These are phyloP conservation scores for Fusarium chuoi DNA, from an alignment of 2,329 filamentous ascomycete species.

Conservation along the genomic window DNA sequence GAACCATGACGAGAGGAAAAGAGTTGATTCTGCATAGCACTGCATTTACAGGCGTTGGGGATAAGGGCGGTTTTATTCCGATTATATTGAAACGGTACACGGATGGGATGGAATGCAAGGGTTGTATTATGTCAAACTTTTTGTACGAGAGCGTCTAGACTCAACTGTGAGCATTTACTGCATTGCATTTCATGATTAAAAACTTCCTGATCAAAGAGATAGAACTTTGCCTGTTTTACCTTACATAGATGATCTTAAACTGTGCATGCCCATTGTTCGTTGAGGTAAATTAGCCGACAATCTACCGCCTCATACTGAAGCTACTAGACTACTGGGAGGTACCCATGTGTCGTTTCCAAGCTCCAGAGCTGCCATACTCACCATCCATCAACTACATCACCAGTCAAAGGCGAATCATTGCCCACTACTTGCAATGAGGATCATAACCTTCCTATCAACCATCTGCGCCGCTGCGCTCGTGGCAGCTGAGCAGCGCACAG, in stretches of 20 bases:
- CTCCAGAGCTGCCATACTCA: conserved; percentile 8
- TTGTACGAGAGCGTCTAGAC: conserved; percentile 21
- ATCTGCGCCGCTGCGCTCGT: conserved; percentile 56
- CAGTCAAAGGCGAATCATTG: not conserved
- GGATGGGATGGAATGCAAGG: conserved; percentile 14
- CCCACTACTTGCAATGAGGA: conserved; percentile 52
- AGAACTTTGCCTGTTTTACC: not conserved
- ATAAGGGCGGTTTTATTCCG: conserved; percentile 15
- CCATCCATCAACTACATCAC: conserved; percentile 4
- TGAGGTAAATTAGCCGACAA: conserved; percentile 34
- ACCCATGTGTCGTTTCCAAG: conserved; percentile 37
- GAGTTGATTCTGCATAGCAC: conserved; percentile 31
- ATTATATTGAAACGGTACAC: conserved; percentile 26
- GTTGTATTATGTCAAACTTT: conserved; percentile 25
- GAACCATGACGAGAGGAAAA: conserved; percentile 17
- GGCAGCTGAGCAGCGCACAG: conserved; percentile 55
- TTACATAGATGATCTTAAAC: not conserved
- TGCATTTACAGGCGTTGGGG: conserved; percentile 42
- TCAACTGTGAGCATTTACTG: conserved; percentile 1
- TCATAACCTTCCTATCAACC: conserved; percentile 53
- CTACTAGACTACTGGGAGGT: not conserved
- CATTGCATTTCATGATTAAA: not conserved
- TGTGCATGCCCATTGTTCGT: not conserved
- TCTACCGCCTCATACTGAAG: conserved; percentile 26
- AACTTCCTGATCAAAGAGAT: not conserved